Conservation (phyloP, 495 filamentous ascomycete genomes). For the Pyrenula massariospora region DNA sequence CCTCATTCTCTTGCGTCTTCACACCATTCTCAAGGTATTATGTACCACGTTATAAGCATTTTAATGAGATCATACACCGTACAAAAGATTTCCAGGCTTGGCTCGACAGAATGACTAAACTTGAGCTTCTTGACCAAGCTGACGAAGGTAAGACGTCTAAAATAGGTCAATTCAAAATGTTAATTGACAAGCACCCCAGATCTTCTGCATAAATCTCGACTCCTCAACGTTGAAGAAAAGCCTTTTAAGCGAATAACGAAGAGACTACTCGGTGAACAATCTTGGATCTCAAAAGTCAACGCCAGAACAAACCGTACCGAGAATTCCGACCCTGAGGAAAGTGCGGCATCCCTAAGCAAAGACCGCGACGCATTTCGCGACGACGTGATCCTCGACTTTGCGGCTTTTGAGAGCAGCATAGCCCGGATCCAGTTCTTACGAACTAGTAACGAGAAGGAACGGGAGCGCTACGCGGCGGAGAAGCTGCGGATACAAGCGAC, state of each 20-base stretch:
- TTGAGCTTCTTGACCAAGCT: conserved; percentile 24
- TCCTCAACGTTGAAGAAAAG: conserved; percentile 84
- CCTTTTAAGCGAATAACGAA: conserved; percentile 85
- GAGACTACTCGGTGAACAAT: conserved; percentile 56
- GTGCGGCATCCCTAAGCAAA: conserved; percentile 27
- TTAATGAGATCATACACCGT: too few species aligned
- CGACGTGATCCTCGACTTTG: conserved; percentile 82
- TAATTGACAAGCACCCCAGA: conserved; percentile 30
- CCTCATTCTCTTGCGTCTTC: not conserved
- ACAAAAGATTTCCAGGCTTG: too few species aligned
- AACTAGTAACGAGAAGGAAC: conserved; percentile 72
- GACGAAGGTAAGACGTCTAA: conserved; percentile 37
- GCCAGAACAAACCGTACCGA: conserved; percentile 65
- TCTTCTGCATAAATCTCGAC: conserved; percentile 79
- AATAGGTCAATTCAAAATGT: not conserved
- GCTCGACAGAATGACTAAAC: not conserved
- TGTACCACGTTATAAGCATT: too few species aligned
- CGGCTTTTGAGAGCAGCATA: conserved; percentile 77
- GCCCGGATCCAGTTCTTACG: conserved; percentile 79
- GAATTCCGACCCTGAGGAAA: conserved; percentile 31
- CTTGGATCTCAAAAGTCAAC: conserved; percentile 36
- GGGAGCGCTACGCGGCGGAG: conserved; percentile 73
- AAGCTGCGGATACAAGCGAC: conserved; percentile 63
- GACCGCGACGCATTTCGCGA: conserved; percentile 54
- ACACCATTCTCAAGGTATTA: too few species aligned